These are phyloP conservation scores for Hypomontagnella submonticulosa DNA, from an alignment of 495 filamentous ascomycete genomes.

Conservation along the genomic window DNA sequence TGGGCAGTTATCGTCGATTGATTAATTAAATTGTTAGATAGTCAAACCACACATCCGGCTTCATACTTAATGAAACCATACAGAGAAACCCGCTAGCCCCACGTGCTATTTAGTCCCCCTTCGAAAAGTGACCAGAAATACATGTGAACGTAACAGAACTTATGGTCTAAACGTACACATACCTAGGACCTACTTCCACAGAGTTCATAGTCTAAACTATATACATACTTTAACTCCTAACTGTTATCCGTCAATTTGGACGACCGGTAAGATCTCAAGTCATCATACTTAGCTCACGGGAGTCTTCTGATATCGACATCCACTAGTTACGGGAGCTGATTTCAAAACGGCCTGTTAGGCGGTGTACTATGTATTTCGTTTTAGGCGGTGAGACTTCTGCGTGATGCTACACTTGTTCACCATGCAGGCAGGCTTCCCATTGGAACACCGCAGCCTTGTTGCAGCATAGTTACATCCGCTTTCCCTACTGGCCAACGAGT, in stretches of 20 bases:
- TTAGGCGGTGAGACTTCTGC: slow-evolving; percentile 47
- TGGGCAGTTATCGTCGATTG: too few relatives aligned
- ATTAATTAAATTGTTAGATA: too few relatives aligned
- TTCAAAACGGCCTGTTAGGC: slow-evolving; percentile 25
- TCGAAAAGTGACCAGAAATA: slow-evolving; percentile 6
- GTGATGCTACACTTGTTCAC: slow-evolving; percentile 41
- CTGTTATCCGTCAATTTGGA: too few relatives aligned
- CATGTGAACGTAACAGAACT: not conserved
- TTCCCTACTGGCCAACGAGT: slow-evolving; percentile 32
- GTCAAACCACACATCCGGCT: too few relatives aligned
- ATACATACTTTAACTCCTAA: too few relatives aligned
- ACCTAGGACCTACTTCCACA: too few relatives aligned
- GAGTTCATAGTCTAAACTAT: too few relatives aligned
- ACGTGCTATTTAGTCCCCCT: too few relatives aligned
- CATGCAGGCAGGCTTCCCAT: slow-evolving; percentile 42
- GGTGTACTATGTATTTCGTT: slow-evolving; percentile 33
- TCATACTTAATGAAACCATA: too few relatives aligned
- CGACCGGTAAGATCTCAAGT: too few relatives aligned
- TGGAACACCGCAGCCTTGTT: slow-evolving; percentile 39
- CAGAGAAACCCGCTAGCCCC: too few relatives aligned
- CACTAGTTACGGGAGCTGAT: slow-evolving; percentile 13
- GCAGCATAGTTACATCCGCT: slow-evolving; percentile 42
- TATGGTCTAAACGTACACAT: too few relatives aligned
- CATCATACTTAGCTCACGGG: slow-evolving; percentile 16
- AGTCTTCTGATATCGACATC: slow-evolving; percentile 4